These are phyloP conservation scores for Kandelia obovata DNA, from an alignment of 345 rosid genomes.

Conservation along the genomic window DNA sequence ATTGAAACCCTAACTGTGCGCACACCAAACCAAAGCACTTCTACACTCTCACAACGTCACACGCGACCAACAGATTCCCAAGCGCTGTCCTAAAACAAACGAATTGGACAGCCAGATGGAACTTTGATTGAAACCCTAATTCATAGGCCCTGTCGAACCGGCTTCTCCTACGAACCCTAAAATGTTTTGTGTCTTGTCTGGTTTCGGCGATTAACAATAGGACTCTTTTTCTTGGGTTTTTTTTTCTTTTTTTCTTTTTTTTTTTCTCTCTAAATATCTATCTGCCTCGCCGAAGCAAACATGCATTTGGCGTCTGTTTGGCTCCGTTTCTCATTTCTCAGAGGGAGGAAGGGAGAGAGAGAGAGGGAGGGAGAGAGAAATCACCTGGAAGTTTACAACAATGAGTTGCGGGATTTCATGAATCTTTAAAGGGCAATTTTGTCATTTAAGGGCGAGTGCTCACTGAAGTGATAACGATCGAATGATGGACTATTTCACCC, in stretches of 20 bases:
- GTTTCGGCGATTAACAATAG: no score
- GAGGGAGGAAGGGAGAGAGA: background rate
- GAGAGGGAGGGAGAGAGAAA: background rate
- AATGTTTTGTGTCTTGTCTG: background rate
- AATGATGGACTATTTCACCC: background rate
- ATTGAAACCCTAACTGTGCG: conserved; percentile 33
- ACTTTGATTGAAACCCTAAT: conserved; percentile 19
- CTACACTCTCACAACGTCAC: background rate
- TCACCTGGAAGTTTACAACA: background rate
- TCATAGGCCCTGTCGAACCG: background rate
- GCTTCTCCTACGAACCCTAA: conserved; percentile 1
- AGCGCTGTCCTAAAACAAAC: no score
- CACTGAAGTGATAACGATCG: background rate
- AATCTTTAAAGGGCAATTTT: conserved; percentile 14
- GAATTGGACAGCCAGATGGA: no score
- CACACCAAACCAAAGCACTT: background rate
- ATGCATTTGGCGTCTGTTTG: background rate
- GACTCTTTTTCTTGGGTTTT: no score
- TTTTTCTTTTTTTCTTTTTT: no score
- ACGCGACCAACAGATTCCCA: conserved; percentile 9
- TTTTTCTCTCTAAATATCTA: background rate
- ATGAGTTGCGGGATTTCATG: background rate
- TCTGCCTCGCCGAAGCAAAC: background rate
- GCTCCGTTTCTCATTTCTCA: background rate
- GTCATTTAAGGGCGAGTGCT: background rate